Conservation (phyloP, 768 basidiomycete genomes). For the Ephemerocybe angulata region DNA sequence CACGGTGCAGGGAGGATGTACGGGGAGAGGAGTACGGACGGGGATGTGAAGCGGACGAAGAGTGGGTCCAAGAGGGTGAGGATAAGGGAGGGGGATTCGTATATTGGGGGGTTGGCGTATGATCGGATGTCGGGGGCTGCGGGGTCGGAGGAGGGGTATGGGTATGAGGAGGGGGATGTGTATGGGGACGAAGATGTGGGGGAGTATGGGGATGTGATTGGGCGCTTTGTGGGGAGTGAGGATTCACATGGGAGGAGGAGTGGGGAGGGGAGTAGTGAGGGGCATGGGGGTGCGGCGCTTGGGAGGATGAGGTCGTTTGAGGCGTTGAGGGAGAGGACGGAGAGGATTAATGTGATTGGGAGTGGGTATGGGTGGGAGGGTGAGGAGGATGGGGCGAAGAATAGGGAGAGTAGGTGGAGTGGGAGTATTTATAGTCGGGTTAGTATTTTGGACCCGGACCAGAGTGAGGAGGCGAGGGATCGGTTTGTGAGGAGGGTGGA, state of each 20-base stretch:
- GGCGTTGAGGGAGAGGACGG: no score
- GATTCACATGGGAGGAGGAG: background rate
- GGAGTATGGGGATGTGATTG: no score
- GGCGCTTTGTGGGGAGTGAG: background rate
- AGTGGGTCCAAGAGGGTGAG: no score
- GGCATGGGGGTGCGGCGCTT: no score
- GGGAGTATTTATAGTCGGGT: slow-evolving; percentile 47
- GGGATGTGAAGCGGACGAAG: background rate
- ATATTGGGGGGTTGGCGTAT: no score
- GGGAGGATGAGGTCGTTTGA: no score
- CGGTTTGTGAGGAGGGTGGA: slow-evolving; percentile 51
- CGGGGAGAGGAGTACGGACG: background rate
- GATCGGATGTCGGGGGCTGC: no score
- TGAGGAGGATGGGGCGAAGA: background rate
- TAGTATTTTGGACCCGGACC: slow-evolving; percentile 51
- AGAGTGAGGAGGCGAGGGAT: slow-evolving; percentile 47
- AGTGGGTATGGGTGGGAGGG: background rate
- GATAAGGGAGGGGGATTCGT: no score
- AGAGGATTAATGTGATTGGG: no score
- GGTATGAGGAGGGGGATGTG: no score
- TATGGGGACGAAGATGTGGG: no score
- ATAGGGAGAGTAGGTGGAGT: background rate
- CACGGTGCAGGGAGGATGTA: background rate
- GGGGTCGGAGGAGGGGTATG: no score
- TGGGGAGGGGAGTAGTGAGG: background rate